These are phyloP conservation scores for Inga laurina DNA, from an alignment of 306 rosid species.

Conservation along the genomic window DNA sequence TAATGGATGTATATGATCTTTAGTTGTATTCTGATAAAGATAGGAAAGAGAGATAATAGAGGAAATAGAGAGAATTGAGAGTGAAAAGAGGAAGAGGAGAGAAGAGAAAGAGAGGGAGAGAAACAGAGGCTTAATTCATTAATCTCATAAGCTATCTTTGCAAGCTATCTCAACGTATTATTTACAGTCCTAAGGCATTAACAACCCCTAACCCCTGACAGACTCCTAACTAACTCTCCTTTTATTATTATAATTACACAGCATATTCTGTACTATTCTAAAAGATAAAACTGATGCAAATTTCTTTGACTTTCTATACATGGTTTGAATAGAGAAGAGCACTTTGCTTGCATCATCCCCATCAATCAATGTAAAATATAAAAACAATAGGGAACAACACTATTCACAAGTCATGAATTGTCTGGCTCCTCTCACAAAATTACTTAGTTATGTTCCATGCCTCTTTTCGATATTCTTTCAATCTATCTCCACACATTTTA, in stretches of 20 bases:
- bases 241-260: too few relatives aligned
- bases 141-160: too few relatives aligned
- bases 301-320: not conserved
- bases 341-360: not conserved
- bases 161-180: too few relatives aligned
- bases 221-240: too few relatives aligned
- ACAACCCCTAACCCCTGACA: too few relatives aligned
- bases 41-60: too few relatives aligned
- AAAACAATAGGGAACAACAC: not conserved
- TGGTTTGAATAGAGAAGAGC: not conserved
- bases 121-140: not conserved
- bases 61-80: not conserved
- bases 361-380: not conserved
- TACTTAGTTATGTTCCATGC: not conserved
- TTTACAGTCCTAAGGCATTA: too few relatives aligned
- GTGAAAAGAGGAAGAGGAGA: not conserved
- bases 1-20: constrained; percentile 7
- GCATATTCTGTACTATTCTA: not conserved
- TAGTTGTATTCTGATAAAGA: constrained; percentile 1
- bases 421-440: not conserved
- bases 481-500: not conserved
- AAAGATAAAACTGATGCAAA: constrained; percentile 10
- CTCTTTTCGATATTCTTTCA: not conserved
- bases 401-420: not conserved
- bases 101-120: not conserved